Evolutionary conservation across 306 rosid genomes (phyloP).

Genomic region (Dicorynia guianensis): DNA sequence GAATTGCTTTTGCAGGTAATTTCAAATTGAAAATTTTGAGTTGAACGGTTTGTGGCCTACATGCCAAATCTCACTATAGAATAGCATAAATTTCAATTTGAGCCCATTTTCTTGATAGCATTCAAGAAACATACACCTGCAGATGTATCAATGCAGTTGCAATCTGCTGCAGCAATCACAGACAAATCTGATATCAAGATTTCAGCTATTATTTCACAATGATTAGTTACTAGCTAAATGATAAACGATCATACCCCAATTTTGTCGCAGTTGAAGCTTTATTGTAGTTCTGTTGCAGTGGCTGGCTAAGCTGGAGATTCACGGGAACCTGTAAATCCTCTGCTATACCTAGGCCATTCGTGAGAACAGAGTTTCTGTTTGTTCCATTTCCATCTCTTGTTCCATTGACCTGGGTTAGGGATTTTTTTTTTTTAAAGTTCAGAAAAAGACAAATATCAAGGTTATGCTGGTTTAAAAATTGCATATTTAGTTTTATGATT

Average conservation of each 20-base stretch:
- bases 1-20: constrained; percentile 40
- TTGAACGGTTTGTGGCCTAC: constrained; percentile 39
- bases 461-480: constrained; percentile 25
- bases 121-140: constrained; percentile 34
- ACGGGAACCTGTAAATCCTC: constrained; percentile 71
- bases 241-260: constrained; percentile 65
- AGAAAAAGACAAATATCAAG: constrained; percentile 43
- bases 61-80: constrained; percentile 39
- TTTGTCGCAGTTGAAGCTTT: constrained; percentile 57
- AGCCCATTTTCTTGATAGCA: constrained; percentile 53
- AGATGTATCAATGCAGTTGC: constrained; percentile 59
- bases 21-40: constrained; percentile 43
- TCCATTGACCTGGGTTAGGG: constrained; percentile 73
- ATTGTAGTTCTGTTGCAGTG: constrained; percentile 60
- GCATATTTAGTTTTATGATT: constrained; percentile 24
- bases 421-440: constrained; percentile 46
- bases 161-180: constrained; percentile 68
- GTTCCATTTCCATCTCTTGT: constrained; percentile 59
- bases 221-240: constrained; percentile 33
- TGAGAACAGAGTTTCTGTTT: constrained; percentile 51
- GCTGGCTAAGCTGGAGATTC: constrained; percentile 89
- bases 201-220: constrained; percentile 35
- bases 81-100: constrained; percentile 46
- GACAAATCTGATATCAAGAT: constrained; percentile 47
- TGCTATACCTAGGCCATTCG: constrained; percentile 56